Percentiles rank a stretch among this genome's conserved stretches.
Evolutionary conservation across 2,329 filamentous ascomycete genomes (phyloP).

Genomic region (Fusarium protoensiforme): DNA sequence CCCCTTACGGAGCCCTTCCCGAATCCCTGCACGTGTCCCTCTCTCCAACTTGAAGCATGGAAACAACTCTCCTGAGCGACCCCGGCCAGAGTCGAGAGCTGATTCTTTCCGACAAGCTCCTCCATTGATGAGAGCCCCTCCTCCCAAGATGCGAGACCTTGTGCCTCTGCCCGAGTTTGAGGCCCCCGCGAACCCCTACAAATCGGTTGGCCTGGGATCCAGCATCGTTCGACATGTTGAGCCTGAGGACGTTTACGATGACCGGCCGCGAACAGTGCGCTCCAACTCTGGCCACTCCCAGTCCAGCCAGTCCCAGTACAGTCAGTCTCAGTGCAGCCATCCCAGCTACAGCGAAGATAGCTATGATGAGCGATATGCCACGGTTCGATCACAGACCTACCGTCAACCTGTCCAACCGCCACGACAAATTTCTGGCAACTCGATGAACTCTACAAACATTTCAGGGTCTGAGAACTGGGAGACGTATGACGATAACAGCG

Average conservation of each 20-base stretch:
- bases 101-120: constrained; percentile 65
- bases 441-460: constrained; percentile 78
- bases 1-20: constrained; percentile 53
- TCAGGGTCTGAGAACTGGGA: constrained; percentile 98
- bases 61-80: constrained; percentile 84
- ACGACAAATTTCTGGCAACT: constrained; percentile 74
- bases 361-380: constrained; percentile 52
- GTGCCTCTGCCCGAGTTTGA: constrained; percentile 62
- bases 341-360: constrained; percentile 51
- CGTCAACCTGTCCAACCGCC: constrained; percentile 55
- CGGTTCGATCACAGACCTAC: constrained; percentile 55
- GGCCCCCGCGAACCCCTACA: constrained; percentile 61
- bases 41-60: constrained; percentile 76
- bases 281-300: constrained; percentile 54
- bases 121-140: constrained; percentile 72
- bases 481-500: constrained; percentile 88
- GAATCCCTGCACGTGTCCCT: constrained; percentile 76
- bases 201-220: constrained; percentile 58
- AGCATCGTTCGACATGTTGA: constrained; percentile 70
- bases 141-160: constrained; percentile 93
- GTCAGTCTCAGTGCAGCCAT: constrained; percentile 39
- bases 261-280: constrained; percentile 55
- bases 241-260: constrained; percentile 90
- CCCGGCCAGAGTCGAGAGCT: constrained; percentile 55
- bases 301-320: constrained; percentile 19